Evolutionary conservation across 371 early-diverging fungal genomes (phyloP).

Genomic region (Blakeslea trispora): DNA sequence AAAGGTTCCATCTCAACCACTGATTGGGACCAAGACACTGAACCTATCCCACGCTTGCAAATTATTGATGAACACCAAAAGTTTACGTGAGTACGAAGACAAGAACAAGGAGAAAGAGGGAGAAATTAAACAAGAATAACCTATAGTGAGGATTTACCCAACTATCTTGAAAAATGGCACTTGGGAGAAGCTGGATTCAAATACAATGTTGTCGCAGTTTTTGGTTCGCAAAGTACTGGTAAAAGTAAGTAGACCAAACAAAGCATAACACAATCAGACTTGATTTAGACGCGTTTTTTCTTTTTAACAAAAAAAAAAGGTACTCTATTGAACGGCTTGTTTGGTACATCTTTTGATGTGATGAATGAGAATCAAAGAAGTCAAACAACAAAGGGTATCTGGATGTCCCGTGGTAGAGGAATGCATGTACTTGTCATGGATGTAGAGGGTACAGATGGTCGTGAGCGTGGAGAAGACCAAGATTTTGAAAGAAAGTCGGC

Average conservation of each 20-base stretch:
- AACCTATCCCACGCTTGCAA: constrained; percentile 68
- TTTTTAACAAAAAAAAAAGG: constrained; percentile 50
- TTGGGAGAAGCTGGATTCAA: constrained; percentile 87
- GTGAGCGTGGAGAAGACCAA: constrained; percentile 98
- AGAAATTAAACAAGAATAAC: background rate
- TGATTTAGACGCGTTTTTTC: too few species aligned
- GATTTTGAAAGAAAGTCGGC: constrained; percentile 98
- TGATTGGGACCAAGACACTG: constrained; percentile 38
- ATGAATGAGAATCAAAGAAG: constrained; percentile 85
- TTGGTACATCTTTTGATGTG: constrained; percentile 92
- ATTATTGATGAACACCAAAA: constrained; percentile 81
- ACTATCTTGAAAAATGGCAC: constrained; percentile 85
- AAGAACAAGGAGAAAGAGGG: background rate
- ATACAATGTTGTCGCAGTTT: constrained; percentile 95
- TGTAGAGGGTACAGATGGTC: constrained; percentile 98
- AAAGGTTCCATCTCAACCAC: constrained; percentile 9
- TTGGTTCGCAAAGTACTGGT: constrained; percentile 98
- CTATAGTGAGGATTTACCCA: constrained; percentile 62
- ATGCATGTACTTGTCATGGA: constrained; percentile 93
- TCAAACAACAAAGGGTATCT: constrained; percentile 97
- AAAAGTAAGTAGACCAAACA: constrained; percentile 69
- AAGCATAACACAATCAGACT: too few species aligned
- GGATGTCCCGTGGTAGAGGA: constrained; percentile 86
- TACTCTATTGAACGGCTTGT: constrained; percentile 93
- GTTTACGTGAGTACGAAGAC: constrained; percentile 68